These are phyloP conservation scores for Metschnikowia lunata DNA, from an alignment of 805 yeast species.

Conservation along the genomic window DNA sequence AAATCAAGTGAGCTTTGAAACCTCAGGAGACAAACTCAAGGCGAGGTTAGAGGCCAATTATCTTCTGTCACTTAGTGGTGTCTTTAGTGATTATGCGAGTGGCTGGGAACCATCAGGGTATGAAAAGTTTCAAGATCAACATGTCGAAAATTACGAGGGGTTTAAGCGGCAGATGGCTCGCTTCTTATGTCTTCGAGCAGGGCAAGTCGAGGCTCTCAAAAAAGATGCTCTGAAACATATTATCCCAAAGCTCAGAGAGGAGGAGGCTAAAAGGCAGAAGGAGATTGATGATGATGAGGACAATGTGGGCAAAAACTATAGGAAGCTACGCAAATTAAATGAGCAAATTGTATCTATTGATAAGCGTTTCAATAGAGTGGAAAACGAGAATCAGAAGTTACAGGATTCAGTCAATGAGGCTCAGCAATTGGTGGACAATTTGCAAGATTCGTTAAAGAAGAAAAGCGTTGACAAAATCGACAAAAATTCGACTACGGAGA, in stretches of 20 bases:
- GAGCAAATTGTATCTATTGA: conserved; percentile 33
- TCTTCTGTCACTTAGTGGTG: conserved; percentile 6
- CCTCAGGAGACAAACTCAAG: conserved; percentile 23
- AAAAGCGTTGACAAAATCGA: conserved; percentile 14
- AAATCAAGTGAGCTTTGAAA: conserved; percentile 16
- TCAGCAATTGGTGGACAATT: conserved; percentile 6
- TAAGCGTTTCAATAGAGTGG: conserved; percentile 28
- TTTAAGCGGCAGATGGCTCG: conserved; percentile 29
- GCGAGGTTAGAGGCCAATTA: conserved; percentile 9
- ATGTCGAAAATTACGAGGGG: conserved; percentile 21
- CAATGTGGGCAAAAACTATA: conserved; percentile 40
- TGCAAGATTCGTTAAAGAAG: conserved; percentile 10
- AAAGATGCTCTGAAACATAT: conserved; percentile 11
- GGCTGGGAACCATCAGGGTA: conserved; percentile 1
- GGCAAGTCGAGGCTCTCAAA: conserved; percentile 18
- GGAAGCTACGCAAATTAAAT: conserved; percentile 30
- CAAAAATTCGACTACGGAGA: conserved; percentile 18
- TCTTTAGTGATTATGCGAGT: conserved; percentile 3
- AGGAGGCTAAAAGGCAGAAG: conserved; percentile 30
- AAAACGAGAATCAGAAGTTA: conserved; percentile 23
- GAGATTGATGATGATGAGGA: conserved; percentile 33
- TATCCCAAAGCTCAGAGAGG: conserved; percentile 21
- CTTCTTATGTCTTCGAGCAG: conserved; percentile 21
- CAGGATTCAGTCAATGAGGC: conserved; percentile 10
- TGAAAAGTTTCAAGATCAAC: neutral